Percentiles rank a stretch among this genome's conserved stretches.
phyloP scores from a whole-genome alignment of 768 basidiomycete species.

The Pleurotus sapidus region DNA sequence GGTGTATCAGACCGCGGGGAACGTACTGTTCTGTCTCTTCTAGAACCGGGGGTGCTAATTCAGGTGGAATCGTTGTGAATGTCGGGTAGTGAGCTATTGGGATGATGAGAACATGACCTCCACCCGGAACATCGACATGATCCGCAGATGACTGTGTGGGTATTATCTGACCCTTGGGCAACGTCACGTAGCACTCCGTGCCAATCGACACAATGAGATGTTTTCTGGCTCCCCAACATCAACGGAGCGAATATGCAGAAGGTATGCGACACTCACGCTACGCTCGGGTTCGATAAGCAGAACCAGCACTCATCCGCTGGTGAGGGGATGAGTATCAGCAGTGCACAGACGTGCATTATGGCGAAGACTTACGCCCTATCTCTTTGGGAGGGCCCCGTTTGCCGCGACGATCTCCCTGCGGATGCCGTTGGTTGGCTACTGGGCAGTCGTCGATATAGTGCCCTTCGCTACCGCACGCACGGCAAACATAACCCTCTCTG shows the following conservation, averaged over 20 bases:
- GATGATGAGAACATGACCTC: slow-evolving; percentile 93
- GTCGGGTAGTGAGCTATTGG: slow-evolving; percentile 95
- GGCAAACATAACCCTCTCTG: slow-evolving; percentile 83
- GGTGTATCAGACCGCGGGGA: neutral
- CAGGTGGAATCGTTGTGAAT: slow-evolving; percentile 74
- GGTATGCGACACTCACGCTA: slow-evolving; percentile 56
- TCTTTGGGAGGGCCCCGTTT: slow-evolving; percentile 66
- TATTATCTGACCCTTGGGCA: slow-evolving; percentile 95
- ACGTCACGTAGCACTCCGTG: slow-evolving; percentile 87
- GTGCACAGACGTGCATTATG: neutral
- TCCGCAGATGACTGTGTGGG: slow-evolving; percentile 65
- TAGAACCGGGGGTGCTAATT: slow-evolving; percentile 70
- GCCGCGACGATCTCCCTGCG: slow-evolving; percentile 35
- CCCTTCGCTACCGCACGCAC: slow-evolving; percentile 83
- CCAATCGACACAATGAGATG: slow-evolving; percentile 96
- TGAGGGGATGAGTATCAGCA: slow-evolving; percentile 6
- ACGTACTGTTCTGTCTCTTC: slow-evolving; percentile 76
- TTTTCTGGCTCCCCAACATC: slow-evolving; percentile 50
- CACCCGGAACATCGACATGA: slow-evolving; percentile 74
- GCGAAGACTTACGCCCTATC: slow-evolving; percentile 62
- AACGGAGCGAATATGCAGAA: neutral
- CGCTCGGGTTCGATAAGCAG: slow-evolving; percentile 90
- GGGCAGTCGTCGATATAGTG: slow-evolving; percentile 91
- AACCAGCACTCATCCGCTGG: slow-evolving; percentile 97
- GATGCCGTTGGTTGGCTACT: slow-evolving; percentile 51